Base-by-base conservation (phyloP, 306 rosid species). In the Dicorynia guianensis region DNA sequence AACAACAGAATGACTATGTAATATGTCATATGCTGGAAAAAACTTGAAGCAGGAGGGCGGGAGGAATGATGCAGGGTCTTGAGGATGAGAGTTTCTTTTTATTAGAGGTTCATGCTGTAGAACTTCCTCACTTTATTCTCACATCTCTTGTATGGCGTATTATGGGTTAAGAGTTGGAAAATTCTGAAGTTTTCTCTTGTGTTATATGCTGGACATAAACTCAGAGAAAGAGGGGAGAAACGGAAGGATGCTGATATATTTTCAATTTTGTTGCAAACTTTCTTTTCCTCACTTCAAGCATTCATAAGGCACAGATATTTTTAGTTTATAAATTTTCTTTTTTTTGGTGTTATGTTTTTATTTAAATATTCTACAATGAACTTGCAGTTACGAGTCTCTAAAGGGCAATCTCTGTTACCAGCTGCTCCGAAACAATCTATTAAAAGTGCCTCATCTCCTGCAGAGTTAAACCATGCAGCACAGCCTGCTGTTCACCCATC, bases 381-480 rank as follows among this genome's bases (percentile, higher is more conserved):
- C 77, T 75, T 81, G 74, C 82, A 96, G 99, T 83, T 96, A 82
- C 88, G 89, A 79, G 86, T 87, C 52, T 52, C 93, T 62, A 92
- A 83, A 78, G 97, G 85, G 20, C 93, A 79, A 42, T n/a, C 95
- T 36, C 81, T 81, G 70, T 75, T 80, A 49, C 69, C 87, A 30
- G 77, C 82, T 67, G 72, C 74, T 15, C 54, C 84, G 10, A 91
- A 85, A 75, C 83, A 90, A 20, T 72, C 96, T 59, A 55, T 69
- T 40, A 68, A 81, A 68, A 82, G 83, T 33, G 76, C 65, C 46
- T 83, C 93, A 6, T 66, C 92, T 75, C 67, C 88, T 62, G 74
- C 93, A 14, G 98, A 92, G 43, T 76, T 82, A 74, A 92, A 86
- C 81, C 84, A 87, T 74, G 87, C 78, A 5, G 83, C 96, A 52